Percentiles rank a stretch among this genome's conserved stretches.
Conservation (phyloP, 495 filamentous ascomycete species). For the Penicillium chermesinum region DNA sequence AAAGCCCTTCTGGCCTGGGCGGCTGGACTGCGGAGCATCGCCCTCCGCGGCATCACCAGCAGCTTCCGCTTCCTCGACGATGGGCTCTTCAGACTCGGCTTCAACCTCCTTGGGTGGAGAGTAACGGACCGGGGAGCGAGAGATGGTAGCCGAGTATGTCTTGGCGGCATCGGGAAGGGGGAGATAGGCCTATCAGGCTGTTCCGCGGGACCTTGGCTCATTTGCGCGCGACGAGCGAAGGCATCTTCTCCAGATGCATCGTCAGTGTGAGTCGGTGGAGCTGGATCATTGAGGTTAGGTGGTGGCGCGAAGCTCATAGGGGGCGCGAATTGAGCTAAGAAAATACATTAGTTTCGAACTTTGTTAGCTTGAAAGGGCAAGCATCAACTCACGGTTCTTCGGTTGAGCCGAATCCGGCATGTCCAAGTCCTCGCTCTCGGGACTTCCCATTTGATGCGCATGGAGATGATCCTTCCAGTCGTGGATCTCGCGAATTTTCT, state of each 20-base stretch:
- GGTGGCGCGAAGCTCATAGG: constrained; percentile 72
- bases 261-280: constrained; percentile 39
- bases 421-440: constrained; percentile 50
- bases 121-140: constrained; percentile 83
- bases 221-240: constrained; percentile 58
- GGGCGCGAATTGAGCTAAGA: constrained; percentile 64
- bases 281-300: constrained; percentile 43
- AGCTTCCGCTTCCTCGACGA: constrained; percentile 48
- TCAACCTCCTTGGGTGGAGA: constrained; percentile 54
- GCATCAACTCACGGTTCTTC: constrained; percentile 44
- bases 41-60: constrained; percentile 39
- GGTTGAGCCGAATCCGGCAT: constrained; percentile 51
- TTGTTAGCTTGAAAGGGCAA: neutral
- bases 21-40: constrained; percentile 55
- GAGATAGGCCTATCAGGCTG: too few relatives aligned
- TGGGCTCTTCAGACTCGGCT: constrained; percentile 48
- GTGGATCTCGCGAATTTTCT: constrained; percentile 68
- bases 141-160: constrained; percentile 57
- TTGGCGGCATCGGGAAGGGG: constrained; percentile 35
- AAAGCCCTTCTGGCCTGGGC: constrained; percentile 78
- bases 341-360: neutral
- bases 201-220: constrained; percentile 26
- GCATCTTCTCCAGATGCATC: constrained; percentile 67
- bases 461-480: constrained; percentile 90
- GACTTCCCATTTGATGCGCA: constrained; percentile 59